These are phyloP conservation scores for Lyophyllum atratum DNA, from an alignment of 768 basidiomycete genomes.

Conservation along the genomic window DNA sequence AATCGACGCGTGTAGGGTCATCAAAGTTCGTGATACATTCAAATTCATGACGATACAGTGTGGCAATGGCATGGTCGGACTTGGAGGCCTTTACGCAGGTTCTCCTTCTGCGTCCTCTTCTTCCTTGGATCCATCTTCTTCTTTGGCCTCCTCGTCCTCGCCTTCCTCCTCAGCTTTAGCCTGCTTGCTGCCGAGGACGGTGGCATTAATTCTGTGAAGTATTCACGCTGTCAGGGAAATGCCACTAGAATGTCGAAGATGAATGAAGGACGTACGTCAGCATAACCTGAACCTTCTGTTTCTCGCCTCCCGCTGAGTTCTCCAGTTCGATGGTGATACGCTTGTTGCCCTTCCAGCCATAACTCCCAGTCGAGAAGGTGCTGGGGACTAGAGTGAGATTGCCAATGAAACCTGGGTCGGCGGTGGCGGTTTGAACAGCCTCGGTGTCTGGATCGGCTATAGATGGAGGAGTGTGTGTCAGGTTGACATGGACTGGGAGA, in stretches of 20 bases:
- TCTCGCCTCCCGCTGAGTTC: conserved; percentile 46
- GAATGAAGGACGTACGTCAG: conserved; percentile 56
- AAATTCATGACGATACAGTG: background rate
- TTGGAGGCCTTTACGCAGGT: conserved; percentile 8
- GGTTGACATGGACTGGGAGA: conserved; percentile 62
- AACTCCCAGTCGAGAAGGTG: conserved; percentile 73
- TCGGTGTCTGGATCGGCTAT: conserved; percentile 39
- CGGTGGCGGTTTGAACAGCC: conserved; percentile 30
- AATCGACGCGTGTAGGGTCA: background rate
- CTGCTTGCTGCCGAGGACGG: conserved; percentile 70
- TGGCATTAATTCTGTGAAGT: conserved; percentile 66
- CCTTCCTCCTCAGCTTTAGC: conserved; percentile 40
- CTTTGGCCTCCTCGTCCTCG: conserved; percentile 31
- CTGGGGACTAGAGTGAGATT: conserved; percentile 56
- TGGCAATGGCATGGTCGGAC: background rate
- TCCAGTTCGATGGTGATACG: conserved; percentile 66
- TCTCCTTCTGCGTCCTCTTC: conserved; percentile 29
- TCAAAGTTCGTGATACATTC: background rate
- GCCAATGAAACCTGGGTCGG: conserved; percentile 65
- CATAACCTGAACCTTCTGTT: conserved; percentile 72
- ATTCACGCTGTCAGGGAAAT: background rate
- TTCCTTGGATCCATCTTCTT: conserved; percentile 23
- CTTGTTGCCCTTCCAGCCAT: conserved; percentile 83
- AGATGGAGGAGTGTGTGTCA: conserved; percentile 59
- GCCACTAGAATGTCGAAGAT: background rate